These are phyloP conservation scores for Aureobasidium sp. DNA, from an alignment of 2,329 filamentous ascomycete species.

Conservation along the genomic window DNA sequence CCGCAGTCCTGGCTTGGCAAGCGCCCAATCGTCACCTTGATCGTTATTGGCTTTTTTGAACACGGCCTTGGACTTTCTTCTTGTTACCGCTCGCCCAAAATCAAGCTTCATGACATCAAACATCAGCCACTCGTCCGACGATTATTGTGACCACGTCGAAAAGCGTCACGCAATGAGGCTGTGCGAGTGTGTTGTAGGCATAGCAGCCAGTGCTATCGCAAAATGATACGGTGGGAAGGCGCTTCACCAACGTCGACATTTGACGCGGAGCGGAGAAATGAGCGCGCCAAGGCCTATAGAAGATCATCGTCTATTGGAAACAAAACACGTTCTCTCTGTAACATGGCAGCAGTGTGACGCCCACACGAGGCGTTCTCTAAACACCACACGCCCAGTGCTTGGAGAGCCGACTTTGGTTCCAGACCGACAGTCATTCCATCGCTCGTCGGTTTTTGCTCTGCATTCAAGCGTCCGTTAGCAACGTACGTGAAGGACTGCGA, in stretches of 20 bases:
- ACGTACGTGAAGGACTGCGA: no score
- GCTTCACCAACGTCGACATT: neutral
- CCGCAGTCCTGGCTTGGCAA: no score
- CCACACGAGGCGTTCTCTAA: no score
- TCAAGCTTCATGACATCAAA: slow-evolving; percentile 7
- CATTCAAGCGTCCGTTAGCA: no score
- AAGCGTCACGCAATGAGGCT: neutral
- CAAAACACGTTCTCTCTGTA: neutral
- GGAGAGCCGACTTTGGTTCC: no score
- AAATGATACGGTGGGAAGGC: neutral
- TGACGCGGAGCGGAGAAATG: neutral
- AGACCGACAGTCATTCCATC: no score
- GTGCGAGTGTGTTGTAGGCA: neutral
- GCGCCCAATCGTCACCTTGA: no score
- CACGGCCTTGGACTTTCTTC: no score
- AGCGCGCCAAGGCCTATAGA: neutral
- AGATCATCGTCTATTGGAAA: neutral
- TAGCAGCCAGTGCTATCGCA: neutral
- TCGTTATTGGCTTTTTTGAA: no score
- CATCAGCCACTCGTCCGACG: neutral
- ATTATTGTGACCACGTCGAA: neutral
- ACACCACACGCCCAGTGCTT: no score
- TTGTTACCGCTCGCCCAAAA: neutral
- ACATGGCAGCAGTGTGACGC: neutral
- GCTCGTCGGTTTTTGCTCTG: no score